Evolutionary conservation across 148 eudicot species (phyloP).

Genomic region (Vaccinium myrtillus): DNA sequence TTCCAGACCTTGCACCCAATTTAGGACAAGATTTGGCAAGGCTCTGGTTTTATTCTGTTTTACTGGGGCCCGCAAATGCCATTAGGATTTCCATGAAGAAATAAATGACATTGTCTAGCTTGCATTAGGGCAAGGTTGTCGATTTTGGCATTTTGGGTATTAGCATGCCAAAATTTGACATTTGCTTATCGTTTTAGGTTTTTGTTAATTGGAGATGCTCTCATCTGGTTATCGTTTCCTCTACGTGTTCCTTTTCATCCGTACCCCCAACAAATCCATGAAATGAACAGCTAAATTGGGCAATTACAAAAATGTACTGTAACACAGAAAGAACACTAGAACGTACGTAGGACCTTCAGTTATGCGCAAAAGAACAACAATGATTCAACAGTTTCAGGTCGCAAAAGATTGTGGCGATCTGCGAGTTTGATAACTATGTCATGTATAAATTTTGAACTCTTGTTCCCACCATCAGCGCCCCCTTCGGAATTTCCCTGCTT

Average conservation of each 20-base stretch:
- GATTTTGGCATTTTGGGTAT: not conserved
- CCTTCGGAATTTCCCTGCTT: slow-evolving; percentile 62
- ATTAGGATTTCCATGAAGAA: not conserved
- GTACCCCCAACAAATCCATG: not conserved
- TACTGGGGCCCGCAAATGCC: not conserved
- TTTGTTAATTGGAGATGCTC: not conserved
- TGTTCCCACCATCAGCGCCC: slow-evolving; percentile 86
- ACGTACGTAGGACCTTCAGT: slow-evolving; percentile 91
- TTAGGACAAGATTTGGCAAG: not conserved
- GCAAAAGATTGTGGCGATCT: slow-evolving; percentile 92
- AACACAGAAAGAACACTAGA: too few relatives aligned
- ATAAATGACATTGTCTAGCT: too few relatives aligned
- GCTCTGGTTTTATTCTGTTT: not conserved
- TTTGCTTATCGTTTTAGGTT: not conserved
- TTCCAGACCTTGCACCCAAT: not conserved
- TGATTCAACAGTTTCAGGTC: slow-evolving; percentile 97
- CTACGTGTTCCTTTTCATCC: not conserved
- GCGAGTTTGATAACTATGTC: slow-evolving; percentile 82
- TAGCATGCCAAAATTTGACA: not conserved
- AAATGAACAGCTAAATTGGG: not conserved
- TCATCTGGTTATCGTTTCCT: not conserved
- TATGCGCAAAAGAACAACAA: slow-evolving; percentile 89
- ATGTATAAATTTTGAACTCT: slow-evolving; percentile 64
- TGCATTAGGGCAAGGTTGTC: too few relatives aligned
- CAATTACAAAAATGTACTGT: too few relatives aligned